Base-by-base conservation (phyloP, 2,329 filamentous ascomycete species). In the Alternaria triticimaculans region DNA sequence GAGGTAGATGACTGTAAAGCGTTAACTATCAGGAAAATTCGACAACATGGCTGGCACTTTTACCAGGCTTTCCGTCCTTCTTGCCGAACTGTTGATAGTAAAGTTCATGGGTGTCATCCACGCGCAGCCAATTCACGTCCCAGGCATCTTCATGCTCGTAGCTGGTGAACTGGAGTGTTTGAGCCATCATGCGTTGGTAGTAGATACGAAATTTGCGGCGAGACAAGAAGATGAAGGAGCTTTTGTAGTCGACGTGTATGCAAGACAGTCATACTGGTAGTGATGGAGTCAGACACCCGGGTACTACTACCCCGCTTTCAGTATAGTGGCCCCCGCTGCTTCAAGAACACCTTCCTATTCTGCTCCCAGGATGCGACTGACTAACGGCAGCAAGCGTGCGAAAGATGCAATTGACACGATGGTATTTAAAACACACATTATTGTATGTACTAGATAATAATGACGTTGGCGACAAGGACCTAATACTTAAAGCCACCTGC, bases 1-100 rank as follows among this genome's bases (percentile, higher is more conserved):
- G 8, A 84, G 77, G 60, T 78, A 84, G 21, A 84, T 69, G 1
- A 82, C 80, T 76, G 66, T 10, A 10, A 18, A n/a, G 1, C 6
- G 10, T 55, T 45, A 60, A 46, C 25, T 8, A 15, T 23, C 20
- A 53, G 37, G 14, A 9, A 41, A 18, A 2, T n/a, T 18, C 9
- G 49, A 20, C 37, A n/a, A 20, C 14, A 44, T 30, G 9, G 5
- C 18, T 41, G 11, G 25, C 20, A 26, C 37, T 25, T 25, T 6
- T 70, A 82, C 80, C 78, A 67, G 80, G 74, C 55, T 80, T 81
- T 25, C 79, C 80, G 49, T 80, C 73, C 15, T 63, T 69, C 14
- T 76, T 78, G 30, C 80, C 80, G 64, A 80, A 81, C 62, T 82
- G 80, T 48, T 78, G 74, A 65, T 82, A 82, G 66, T 79, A 75